Percentiles rank a stretch among this genome's conserved stretches.
These are phyloP conservation scores for Vairimorpha apis DNA, from an alignment of 371 early-diverging fungal species.

Conservation along the genomic window DNA sequence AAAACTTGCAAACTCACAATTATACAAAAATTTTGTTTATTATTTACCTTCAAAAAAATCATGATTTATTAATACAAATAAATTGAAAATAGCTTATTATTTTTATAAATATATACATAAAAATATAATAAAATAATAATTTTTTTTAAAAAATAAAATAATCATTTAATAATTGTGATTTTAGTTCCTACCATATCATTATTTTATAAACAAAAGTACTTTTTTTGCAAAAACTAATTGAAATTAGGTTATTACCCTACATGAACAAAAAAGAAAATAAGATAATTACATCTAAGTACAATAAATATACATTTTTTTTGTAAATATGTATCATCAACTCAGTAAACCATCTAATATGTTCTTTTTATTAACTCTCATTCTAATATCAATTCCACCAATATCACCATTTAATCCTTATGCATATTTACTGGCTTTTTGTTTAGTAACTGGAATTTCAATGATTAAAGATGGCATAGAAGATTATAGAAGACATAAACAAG, in stretches of 20 bases:
- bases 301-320: constrained; percentile 76
- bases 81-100: too few relatives aligned
- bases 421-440: constrained; percentile 67
- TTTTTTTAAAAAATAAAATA: background rate
- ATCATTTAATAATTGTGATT: background rate
- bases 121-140: too few relatives aligned
- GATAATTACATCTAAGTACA: constrained; percentile 69
- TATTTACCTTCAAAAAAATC: background rate
- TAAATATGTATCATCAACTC: constrained; percentile 80
- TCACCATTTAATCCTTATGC: constrained; percentile 62
- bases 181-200: background rate
- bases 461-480: constrained; percentile 87
- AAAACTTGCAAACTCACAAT: background rate
- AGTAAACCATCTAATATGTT: constrained; percentile 79
- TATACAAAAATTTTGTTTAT: background rate
- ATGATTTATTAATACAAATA: too few relatives aligned
- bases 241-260: background rate
- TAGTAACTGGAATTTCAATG: constrained; percentile 73
- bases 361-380: constrained; percentile 74
- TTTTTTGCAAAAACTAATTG: background rate
- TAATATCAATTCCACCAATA: constrained; percentile 79
- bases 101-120: too few relatives aligned
- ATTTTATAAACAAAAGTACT: background rate
- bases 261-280: constrained; percentile 42
- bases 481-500: constrained; percentile 75